Evolutionary conservation across 2,329 filamentous ascomycete genomes (phyloP).

Genomic region (Fusarium succisae): DNA sequence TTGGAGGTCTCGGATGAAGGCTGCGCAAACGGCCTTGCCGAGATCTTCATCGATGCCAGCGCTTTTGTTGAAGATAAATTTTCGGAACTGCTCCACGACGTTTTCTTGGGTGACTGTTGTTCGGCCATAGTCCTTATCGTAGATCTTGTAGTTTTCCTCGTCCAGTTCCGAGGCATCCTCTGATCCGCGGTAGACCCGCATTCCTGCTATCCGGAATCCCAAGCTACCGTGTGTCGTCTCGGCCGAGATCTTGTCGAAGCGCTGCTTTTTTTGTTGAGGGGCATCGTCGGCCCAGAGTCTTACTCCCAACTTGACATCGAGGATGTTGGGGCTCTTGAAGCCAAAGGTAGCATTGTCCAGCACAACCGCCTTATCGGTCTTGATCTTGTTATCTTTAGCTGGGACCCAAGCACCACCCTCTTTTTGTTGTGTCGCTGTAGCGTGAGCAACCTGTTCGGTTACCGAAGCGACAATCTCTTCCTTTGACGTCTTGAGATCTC

Average conservation of each 20-base stretch:
- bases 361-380: constrained; percentile 82
- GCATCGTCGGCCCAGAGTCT: constrained; percentile 85
- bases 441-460: constrained; percentile 45
- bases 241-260: constrained; percentile 67
- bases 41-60: constrained; percentile 69
- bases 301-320: constrained; percentile 91
- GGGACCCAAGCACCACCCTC: constrained; percentile 55
- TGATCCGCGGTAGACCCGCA: constrained; percentile 69
- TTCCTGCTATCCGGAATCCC: constrained; percentile 72
- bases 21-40: constrained; percentile 63
- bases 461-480: constrained; percentile 49
- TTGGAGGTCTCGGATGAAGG: constrained; percentile 63
- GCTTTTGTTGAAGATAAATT: constrained; percentile 66
- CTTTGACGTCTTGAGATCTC: constrained; percentile 46
- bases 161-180: constrained; percentile 61
- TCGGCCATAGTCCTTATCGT: constrained; percentile 71
- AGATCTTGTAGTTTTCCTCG: constrained; percentile 65
- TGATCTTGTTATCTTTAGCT: constrained; percentile 67
- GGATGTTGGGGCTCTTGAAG: constrained; percentile 85
- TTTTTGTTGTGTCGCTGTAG: constrained; percentile 15
- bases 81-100: constrained; percentile 62
- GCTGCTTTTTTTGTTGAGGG: constrained; percentile 64
- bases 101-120: constrained; percentile 62
- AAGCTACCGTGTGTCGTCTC: constrained; percentile 68
- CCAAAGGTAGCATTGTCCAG: constrained; percentile 85